phyloP scores from a whole-genome alignment of 2,329 filamentous ascomycete species.

The Epichloe brachyelytri region DNA sequence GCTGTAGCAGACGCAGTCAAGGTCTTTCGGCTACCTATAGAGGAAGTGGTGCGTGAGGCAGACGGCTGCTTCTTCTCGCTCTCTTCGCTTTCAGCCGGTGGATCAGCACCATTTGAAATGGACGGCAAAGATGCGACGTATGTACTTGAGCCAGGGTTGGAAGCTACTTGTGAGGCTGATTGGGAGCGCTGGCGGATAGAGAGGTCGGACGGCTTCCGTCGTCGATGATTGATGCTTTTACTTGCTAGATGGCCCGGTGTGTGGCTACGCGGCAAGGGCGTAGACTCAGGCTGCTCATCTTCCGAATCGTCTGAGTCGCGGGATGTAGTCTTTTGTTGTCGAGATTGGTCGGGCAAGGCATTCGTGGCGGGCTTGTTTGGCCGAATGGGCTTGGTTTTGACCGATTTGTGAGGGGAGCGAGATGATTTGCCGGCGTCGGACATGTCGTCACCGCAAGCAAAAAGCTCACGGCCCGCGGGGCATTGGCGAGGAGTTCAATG shows the following conservation, averaged over 20 bases:
- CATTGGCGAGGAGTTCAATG: not conserved
- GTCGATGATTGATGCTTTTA: constrained; percentile 38
- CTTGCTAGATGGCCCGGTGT: constrained; percentile 48
- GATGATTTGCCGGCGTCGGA: constrained; percentile 26
- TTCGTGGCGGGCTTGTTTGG: constrained; percentile 4
- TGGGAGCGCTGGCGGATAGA: constrained; percentile 42
- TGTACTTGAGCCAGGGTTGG: constrained; percentile 16
- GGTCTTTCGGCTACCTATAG: constrained; percentile 18
- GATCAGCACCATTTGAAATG: constrained; percentile 13
- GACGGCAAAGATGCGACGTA: constrained; percentile 11
- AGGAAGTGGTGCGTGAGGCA: not conserved
- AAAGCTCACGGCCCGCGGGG: constrained; percentile 17
- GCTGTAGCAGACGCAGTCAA: constrained; percentile 8
- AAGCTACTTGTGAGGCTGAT: constrained; percentile 28
- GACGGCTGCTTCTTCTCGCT: constrained; percentile 16
- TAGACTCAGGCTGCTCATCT: constrained; percentile 23
- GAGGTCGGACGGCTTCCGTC: constrained; percentile 38
- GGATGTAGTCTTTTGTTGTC: constrained; percentile 4
- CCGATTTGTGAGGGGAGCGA: constrained; percentile 12
- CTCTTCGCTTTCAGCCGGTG: constrained; percentile 15
- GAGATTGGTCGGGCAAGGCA: constrained; percentile 10
- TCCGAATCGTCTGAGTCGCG: constrained; percentile 20
- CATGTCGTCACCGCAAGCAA: constrained; percentile 22
- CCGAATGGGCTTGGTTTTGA: constrained; percentile 19
- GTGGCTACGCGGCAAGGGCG: constrained; percentile 40